Evolutionary conservation across 805 yeast species (phyloP).

Genomic region (Yamadazyma endophytica): DNA sequence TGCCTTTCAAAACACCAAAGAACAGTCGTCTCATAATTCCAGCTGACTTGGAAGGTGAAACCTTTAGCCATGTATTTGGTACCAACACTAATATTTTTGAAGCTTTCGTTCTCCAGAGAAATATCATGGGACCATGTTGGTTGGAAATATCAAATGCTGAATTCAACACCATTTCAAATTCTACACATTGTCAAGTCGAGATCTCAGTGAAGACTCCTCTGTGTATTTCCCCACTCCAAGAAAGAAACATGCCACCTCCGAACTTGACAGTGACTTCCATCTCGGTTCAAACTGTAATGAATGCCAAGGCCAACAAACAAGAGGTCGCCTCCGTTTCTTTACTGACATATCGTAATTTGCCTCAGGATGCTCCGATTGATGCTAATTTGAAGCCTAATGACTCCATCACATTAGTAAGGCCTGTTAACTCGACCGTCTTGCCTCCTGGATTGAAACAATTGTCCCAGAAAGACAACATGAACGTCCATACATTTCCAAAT

Average conservation of each 20-base stretch:
- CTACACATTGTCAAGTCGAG: slow-evolving; percentile 81
- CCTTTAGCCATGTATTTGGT: slow-evolving; percentile 79
- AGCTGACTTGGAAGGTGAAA: slow-evolving; percentile 64
- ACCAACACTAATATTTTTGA: slow-evolving; percentile 72
- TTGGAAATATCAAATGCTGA: slow-evolving; percentile 65
- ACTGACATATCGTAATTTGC: slow-evolving; percentile 63
- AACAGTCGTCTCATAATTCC: slow-evolving; percentile 49
- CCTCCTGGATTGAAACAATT: slow-evolving; percentile 73
- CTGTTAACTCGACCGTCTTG: slow-evolving; percentile 57
- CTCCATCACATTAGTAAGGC: slow-evolving; percentile 72
- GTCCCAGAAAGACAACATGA: slow-evolving; percentile 52
- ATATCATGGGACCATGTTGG: slow-evolving; percentile 98
- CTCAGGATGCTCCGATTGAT: slow-evolving; percentile 72
- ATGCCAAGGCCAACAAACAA: slow-evolving; percentile 69
- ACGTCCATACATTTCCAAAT: slow-evolving; percentile 57
- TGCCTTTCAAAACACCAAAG: slow-evolving; percentile 70
- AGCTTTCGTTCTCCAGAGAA: slow-evolving; percentile 74
- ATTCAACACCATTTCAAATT: slow-evolving; percentile 52
- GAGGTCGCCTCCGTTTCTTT: slow-evolving; percentile 82
- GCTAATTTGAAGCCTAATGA: slow-evolving; percentile 59
- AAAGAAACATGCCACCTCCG: slow-evolving; percentile 50
- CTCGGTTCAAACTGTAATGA: slow-evolving; percentile 77
- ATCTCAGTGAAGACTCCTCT: slow-evolving; percentile 51
- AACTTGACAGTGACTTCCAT: slow-evolving; percentile 65
- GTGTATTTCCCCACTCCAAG: slow-evolving; percentile 40